These are phyloP conservation scores for Penicillium pulvis DNA, from an alignment of 495 filamentous ascomycete genomes.

Conservation along the genomic window DNA sequence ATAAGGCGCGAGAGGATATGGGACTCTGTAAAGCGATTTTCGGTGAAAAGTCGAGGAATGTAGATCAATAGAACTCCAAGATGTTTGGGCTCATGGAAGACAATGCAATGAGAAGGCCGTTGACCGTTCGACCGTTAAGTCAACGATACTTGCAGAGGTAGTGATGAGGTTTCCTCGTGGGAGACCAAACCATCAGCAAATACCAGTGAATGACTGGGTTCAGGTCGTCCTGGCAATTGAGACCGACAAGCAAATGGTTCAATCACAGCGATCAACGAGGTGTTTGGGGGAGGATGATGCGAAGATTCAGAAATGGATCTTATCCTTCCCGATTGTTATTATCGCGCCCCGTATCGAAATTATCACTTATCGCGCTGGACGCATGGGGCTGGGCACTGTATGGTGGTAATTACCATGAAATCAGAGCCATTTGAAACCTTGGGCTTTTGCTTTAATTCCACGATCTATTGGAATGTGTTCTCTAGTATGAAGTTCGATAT, in stretches of 20 bases:
- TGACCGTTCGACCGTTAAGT: not conserved
- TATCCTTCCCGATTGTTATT: constrained; percentile 28
- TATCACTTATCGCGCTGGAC: constrained; percentile 22
- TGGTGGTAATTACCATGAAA: constrained; percentile 4
- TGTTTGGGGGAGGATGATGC: constrained; percentile 5
- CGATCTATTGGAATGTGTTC: constrained; percentile 4
- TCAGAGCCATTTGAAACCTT: not conserved
- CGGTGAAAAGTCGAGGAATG: not conserved
- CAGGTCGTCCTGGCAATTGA: constrained; percentile 1
- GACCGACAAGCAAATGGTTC: not conserved
- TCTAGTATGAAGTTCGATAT: not conserved
- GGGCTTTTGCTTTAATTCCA: not conserved
- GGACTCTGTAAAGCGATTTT: not conserved
- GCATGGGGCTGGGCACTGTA: constrained; percentile 1
- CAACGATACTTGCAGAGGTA: not conserved
- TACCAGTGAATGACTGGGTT: constrained; percentile 12
- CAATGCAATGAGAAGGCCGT: not conserved
- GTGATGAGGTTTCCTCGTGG: not conserved
- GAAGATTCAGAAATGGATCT: constrained; percentile 23
- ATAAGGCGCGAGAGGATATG: not conserved
- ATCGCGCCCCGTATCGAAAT: constrained; percentile 25
- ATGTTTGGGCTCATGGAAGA: not conserved
- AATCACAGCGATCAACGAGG: constrained; percentile 7
- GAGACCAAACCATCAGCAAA: constrained; percentile 4
- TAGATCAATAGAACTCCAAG: not conserved